Base-by-base conservation (phyloP, 192 early-diverging fungal species). In the Coemansia sp. region DNA sequence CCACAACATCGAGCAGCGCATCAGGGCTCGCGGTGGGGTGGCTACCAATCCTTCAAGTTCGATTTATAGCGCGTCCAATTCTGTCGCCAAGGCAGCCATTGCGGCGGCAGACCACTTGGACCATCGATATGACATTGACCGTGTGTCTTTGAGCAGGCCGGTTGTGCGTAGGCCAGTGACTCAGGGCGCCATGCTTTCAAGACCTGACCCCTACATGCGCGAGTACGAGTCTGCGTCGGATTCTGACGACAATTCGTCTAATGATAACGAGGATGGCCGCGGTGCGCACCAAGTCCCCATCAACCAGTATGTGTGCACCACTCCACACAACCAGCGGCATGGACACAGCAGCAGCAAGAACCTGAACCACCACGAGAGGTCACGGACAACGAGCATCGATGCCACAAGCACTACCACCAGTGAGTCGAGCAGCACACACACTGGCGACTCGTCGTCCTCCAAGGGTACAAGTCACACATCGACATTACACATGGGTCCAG, bases 71-170 rank as follows among this genome's bases (percentile, higher is more conserved):
- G 40, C 72, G 34, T 75, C 81, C 16, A 71, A 75, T 10, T 73
- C 81, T 6, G 67, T 73, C 33, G 76, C 81, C 11, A 65, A 63
- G 6, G 64, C 74, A 18, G 75, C 81, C 2, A 68, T 83, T 3
- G 44, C 66, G 2, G 76, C 72, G 1, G 76, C 76, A 22, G 68
- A 71, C 43, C 63, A 53, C 33, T 44, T 79, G 29, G 81, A 84
- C 68, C 41, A 72, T 52, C 60, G 68, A 24, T 62, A 70, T 24
- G 70, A 76, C 38, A 43, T 60, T 62, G 81, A 84, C 34, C 73
- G 73, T 15, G 64, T 79, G 11, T 75, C 76, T 18, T 70, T 79
- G 8, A 74, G 72, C 43, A 62, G 71, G 10, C 66, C 70, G 3
- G 16, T 50, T 33, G 18, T 69, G 34, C 63, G 64, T 15, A 50